phyloP scores from a whole-genome alignment of 2,329 filamentous ascomycete genomes.

The Ceratocystiopsis sp. region DNA sequence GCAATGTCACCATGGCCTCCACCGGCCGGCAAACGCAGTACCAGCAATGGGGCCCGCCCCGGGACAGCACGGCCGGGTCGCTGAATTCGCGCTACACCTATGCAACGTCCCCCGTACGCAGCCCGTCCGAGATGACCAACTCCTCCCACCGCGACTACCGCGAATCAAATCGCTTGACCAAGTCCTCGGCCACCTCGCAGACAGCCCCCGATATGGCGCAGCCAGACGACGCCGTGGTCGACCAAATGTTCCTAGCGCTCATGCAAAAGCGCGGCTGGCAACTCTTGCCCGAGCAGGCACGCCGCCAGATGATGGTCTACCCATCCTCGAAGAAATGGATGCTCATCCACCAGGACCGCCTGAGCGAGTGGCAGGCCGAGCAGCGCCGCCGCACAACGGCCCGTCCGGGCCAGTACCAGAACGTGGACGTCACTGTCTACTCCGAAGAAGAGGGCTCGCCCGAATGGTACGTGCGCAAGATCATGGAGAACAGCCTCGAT shows the following conservation, averaged over 20 bases:
- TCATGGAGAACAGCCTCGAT: conserved; percentile 90
- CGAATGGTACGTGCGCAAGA: conserved; percentile 93
- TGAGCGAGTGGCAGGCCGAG: conserved; percentile 87
- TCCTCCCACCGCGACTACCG: conserved; percentile 31
- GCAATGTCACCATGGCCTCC: conserved; percentile 54
- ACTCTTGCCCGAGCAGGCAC: conserved; percentile 85
- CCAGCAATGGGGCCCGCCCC: conserved; percentile 57
- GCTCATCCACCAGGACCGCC: conserved; percentile 80
- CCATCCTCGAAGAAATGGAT: conserved; percentile 95
- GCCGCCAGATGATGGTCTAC: conserved; percentile 91
- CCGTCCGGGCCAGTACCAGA: conserved; percentile 52
- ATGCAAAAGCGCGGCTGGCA: conserved; percentile 99
- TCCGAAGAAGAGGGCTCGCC: conserved; percentile 91
- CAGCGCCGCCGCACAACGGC: conserved; percentile 71
- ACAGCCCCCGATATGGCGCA: conserved; percentile 48
- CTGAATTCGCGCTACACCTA: conserved; percentile 47
- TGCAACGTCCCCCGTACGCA: conserved; percentile 40
- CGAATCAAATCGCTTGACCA: conserved; percentile 40
- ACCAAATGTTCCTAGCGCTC: conserved; percentile 78
- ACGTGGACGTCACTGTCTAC: conserved; percentile 52
- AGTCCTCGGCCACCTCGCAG: conserved; percentile 25
- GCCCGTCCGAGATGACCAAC: conserved; percentile 35
- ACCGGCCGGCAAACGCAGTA: conserved; percentile 56
- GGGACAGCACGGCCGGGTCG: conserved; percentile 34
- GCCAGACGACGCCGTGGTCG: conserved; percentile 70